These are phyloP conservation scores for Gleditsia sinensis DNA, from an alignment of 306 rosid genomes.

Conservation along the genomic window DNA sequence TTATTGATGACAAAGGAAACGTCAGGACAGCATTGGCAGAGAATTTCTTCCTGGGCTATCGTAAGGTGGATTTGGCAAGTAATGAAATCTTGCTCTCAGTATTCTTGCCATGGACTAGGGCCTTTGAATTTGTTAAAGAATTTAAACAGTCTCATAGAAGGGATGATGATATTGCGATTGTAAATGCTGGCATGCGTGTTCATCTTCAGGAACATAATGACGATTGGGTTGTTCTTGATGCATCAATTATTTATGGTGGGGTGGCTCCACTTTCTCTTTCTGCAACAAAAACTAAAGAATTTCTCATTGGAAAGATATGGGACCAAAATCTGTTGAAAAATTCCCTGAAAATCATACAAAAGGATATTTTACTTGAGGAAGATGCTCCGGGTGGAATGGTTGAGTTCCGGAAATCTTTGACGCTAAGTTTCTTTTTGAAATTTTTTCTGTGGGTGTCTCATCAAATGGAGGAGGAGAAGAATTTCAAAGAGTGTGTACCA, in stretches of 20 bases:
- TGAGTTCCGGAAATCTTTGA: conserved; percentile 86
- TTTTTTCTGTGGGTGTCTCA: conserved; percentile 95
- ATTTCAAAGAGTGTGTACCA: conserved; percentile 51
- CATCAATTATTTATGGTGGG: conserved; percentile 88
- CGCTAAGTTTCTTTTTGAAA: conserved; percentile 83
- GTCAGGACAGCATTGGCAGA: conserved; percentile 71
- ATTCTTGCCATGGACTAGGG: conserved; percentile 88
- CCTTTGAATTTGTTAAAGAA: conserved; percentile 85
- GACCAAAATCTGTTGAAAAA: conserved; percentile 66
- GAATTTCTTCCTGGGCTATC: conserved; percentile 81
- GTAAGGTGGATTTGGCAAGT: conserved; percentile 78
- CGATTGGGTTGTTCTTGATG: conserved; percentile 71
- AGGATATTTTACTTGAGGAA: conserved; percentile 64
- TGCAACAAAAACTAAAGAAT: conserved; percentile 66
- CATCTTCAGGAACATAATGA: conserved; percentile 56
- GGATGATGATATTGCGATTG: conserved; percentile 97
- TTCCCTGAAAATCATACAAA: conserved; percentile 62
- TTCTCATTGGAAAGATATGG: conserved; percentile 81
- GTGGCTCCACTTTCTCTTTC: conserved; percentile 82
- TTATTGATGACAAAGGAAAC: conserved; percentile 71
- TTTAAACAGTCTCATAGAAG: conserved; percentile 96
- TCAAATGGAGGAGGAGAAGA: conserved; percentile 52
- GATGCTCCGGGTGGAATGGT: conserved; percentile 98
- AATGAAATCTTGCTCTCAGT: conserved; percentile 82
- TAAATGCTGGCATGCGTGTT: conserved; percentile 92